phyloP scores from a whole-genome alignment of 495 filamentous ascomycete genomes.

The Aspergillus coremiiformis region DNA sequence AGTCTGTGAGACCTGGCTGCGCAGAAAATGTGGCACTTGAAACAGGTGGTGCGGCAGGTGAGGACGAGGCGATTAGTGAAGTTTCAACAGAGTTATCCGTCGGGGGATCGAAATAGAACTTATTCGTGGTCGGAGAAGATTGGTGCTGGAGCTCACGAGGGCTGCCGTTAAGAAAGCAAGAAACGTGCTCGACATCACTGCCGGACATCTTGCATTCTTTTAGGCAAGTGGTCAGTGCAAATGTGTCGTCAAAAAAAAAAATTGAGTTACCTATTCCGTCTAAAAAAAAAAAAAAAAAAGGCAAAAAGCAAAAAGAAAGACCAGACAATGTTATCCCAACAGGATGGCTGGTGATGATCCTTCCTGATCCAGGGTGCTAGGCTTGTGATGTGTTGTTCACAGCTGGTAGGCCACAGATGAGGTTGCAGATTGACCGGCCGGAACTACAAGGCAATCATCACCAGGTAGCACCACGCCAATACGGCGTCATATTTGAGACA shows the following conservation, averaged over 20 bases:
- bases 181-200: constrained; percentile 37
- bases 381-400: constrained; percentile 42
- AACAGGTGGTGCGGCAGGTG: constrained; percentile 21
- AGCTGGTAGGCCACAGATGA: constrained; percentile 34
- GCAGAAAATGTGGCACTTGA: constrained; percentile 23
- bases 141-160: constrained; percentile 33
- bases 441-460: constrained; percentile 39
- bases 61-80: constrained; percentile 15
- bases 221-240: constrained; percentile 15
- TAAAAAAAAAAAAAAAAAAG: background rate
- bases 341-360: constrained; percentile 25
- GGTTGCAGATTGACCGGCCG: constrained; percentile 32
- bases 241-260: background rate
- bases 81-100: constrained; percentile 9
- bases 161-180: constrained; percentile 28
- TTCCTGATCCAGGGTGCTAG: constrained; percentile 26
- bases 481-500: constrained; percentile 35
- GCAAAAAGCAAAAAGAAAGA: background rate
- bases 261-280: constrained; percentile 3
- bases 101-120: constrained; percentile 23
- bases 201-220: constrained; percentile 45
- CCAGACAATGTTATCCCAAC: constrained; percentile 7
- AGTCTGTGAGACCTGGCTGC: constrained; percentile 18
- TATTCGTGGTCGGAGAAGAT: constrained; percentile 28
- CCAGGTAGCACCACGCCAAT: constrained; percentile 35